Evolutionary conservation across 2,329 filamentous ascomycete genomes (phyloP), one percentile per base, ranked within the genome.

Genomic region (Penicillium oxalicum): DNA sequence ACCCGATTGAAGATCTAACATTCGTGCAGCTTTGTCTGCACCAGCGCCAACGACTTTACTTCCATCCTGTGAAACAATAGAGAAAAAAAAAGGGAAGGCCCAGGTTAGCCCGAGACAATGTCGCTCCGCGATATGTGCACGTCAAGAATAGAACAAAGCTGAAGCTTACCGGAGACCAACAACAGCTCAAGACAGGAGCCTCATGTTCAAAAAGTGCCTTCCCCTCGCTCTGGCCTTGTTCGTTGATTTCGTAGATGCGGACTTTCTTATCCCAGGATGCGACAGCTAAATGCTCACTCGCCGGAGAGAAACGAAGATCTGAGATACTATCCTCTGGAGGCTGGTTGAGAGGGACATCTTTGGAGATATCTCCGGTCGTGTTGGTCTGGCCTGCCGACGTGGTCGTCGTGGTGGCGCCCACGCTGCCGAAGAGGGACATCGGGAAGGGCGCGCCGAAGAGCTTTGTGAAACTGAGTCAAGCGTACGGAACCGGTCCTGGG

Each of bases 231-330:
- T 87, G 81, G 38, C 90, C 89, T 57, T 82, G 82, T 48, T 72
- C 73, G 56, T 85, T 82, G 66, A 97, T 89, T 70, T 97, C 89
- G 74, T 97, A 98, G 66, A 98, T 91, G 64, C 91, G 86, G 55
- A 97, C 89, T 70, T 95, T 95, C 76, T 94, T 95, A 73, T 98
- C 93, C 93, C 93, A 98, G 61, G 89, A 95, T 41, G 89, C 77
- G 33, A 96, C 88, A 25, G 91, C 90, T 13, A 98, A 78, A 66
- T 94, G 87, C 61, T 97, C 89, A 57, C 74, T 79, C 45, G 77
- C 77, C 1, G 86, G 82, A 11, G 86, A 91, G 74, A 96, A 98
- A 42, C 82, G 76, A 51, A 98, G 78, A 65, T 90, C 88, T 33
- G 91, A 91, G 63, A 97, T 86, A 70, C 87, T 88, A 72, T 98